Evolutionary conservation across 345 rosid genomes (phyloP), one percentile per base, ranked within the genome.

Genomic region (Lumnitzera littorea): DNA sequence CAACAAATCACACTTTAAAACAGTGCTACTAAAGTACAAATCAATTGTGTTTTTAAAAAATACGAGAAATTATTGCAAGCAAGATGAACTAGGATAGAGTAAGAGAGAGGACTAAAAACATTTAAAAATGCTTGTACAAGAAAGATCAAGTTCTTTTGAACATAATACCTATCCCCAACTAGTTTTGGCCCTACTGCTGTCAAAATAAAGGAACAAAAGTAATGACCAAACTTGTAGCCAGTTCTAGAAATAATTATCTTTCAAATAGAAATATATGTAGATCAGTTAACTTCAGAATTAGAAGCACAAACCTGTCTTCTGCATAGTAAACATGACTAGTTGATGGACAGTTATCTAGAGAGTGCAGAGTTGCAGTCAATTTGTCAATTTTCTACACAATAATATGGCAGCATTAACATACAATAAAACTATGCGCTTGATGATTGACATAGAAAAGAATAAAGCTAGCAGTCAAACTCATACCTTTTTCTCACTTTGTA

Each of bases 401-500:
- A 48, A 61, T 36, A 23, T 23, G 48, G 48, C 46, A 57, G 2
- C 31, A 56, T 47, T 15, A 49, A 11, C 9, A 48, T 5, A 16
- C 51, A 25, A 11, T 6, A 15, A 61, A 27, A 50, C 24, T 2
- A 0, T 36, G n/a, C 16, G 25, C 31, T 6, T 0, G 0, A 9
- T 0, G 50, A 6, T 15, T 9, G 20, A n/a, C 29, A 36, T 15
- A 61, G 24, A 36, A 29, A 24, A 25, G 31, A 29, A 58, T 46
- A 63, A 63, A 48, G 50, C 15, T 5, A 24, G 29, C 57, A 62
- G 25, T 48, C 15, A 6, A 10, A 10, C 12, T 23, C 20, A 24
- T 62, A 85, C 96, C 74, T 79, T 87, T 51, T 80, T 87, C 74
- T 92, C 98, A 61, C 84, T 83, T 70, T 92, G 98, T 74, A 84